Conservation (phyloP, 73 alveolate genomes). For the Stentor roeselii region DNA sequence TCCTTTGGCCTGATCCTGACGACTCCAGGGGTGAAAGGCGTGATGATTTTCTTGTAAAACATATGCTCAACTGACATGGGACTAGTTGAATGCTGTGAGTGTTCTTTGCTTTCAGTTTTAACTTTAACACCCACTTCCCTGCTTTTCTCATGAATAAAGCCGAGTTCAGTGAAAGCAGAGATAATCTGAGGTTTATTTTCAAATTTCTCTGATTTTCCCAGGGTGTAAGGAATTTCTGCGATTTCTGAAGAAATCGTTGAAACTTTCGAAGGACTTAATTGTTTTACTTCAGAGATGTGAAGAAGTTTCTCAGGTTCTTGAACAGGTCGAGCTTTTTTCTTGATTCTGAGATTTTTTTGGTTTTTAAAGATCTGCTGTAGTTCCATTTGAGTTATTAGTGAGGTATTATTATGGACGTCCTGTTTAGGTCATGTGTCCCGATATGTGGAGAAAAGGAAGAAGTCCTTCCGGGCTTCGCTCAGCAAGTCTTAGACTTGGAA, state of each 20-base stretch:
- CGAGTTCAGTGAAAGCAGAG: not conserved
- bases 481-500: not conserved
- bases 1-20: not conserved
- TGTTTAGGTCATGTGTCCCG: too few species aligned
- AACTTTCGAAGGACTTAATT: not conserved
- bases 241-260: not conserved
- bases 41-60: too few species aligned
- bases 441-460: too few species aligned
- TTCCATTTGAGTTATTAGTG: too few species aligned
- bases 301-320: too few species aligned
- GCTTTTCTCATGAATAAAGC: not conserved
- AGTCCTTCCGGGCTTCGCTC: too few species aligned
- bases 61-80: not conserved
- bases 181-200: not conserved
- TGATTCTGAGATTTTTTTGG: too few species aligned
- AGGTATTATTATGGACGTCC: too few species aligned
- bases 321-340: too few species aligned
- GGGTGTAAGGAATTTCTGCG: not conserved
- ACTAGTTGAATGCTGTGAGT: not conserved
- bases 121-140: not conserved
- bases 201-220: not conserved
- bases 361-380: too few species aligned
- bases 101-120: too few species aligned
- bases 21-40: not conserved
- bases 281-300: too few species aligned